Conservation (phyloP, 2,329 filamentous ascomycete species). For the Meredithiella fracta region DNA sequence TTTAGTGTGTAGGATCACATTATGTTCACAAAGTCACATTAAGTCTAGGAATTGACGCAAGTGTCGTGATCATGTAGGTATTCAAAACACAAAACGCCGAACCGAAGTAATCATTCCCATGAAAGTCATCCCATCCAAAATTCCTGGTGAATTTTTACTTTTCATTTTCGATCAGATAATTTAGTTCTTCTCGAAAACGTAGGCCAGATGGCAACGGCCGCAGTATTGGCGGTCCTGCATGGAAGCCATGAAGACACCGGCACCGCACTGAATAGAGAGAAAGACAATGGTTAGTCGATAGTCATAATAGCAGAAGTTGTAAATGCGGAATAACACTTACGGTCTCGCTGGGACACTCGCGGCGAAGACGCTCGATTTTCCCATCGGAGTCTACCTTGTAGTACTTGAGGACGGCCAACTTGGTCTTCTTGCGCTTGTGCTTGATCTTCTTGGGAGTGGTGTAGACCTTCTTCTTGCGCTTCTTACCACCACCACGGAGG, state of each 20-base stretch:
- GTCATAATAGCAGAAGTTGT: conserved; percentile 20
- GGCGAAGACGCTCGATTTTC: conserved; percentile 97
- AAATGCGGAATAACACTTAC: conserved; percentile 36
- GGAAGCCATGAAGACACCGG: conserved; percentile 99
- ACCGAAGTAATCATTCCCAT: conserved; percentile 15
- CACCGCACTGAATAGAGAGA: conserved; percentile 56
- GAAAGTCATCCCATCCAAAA: conserved; percentile 15
- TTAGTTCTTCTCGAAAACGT: conserved; percentile 56
- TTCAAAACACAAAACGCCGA: conserved; percentile 15
- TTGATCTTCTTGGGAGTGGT: conserved; percentile 99
- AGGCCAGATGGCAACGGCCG: conserved; percentile 55
- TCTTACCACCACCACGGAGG: conserved; percentile 97
- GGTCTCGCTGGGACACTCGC: conserved; percentile 87
- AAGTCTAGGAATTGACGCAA: conserved; percentile 8
- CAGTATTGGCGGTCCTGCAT: conserved; percentile 99
- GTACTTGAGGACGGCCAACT: conserved; percentile 99
- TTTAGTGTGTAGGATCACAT: not conserved
- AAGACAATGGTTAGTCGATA: conserved; percentile 11
- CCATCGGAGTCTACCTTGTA: conserved; percentile 99
- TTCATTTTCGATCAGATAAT: conserved; percentile 16
- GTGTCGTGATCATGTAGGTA: conserved; percentile 14
- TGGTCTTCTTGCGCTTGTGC: conserved; percentile 99
- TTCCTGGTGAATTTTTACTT: conserved; percentile 13
- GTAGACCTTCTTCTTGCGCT: conserved; percentile 99
- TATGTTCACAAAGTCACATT: conserved; percentile 1